phyloP scores from a whole-genome alignment of 2,329 filamentous ascomycete genomes.

The Pestalotiopsis sp. region DNA sequence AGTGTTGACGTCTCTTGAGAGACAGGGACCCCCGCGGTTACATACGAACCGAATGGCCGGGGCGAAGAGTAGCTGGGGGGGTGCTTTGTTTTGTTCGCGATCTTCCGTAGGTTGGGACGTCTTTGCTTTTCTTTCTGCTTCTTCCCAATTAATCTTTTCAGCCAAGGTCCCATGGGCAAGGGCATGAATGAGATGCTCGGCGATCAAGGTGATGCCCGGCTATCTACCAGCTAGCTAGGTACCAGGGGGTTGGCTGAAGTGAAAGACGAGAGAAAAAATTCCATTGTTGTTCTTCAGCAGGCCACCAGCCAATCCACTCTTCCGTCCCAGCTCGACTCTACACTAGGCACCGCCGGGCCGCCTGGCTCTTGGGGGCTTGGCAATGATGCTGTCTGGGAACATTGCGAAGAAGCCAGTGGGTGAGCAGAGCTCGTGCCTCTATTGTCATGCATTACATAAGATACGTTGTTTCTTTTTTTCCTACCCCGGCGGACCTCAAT shows the following conservation, averaged over 20 bases:
- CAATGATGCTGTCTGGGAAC: not conserved
- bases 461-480: not conserved
- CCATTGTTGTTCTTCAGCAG: not conserved
- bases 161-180: no score
- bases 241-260: not conserved
- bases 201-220: no score
- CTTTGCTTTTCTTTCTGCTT: no score
- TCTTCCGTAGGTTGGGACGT: no score
- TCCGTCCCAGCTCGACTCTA: not conserved
- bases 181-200: no score
- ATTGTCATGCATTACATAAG: slow-evolving; percentile 7
- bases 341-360: not conserved
- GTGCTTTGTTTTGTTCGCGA: no score
- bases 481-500: not conserved
- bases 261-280: not conserved
- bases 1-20: not conserved
- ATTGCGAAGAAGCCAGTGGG: not conserved
- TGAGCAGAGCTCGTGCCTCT: no score
- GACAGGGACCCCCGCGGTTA: no score
- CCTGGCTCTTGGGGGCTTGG: not conserved
- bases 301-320: not conserved
- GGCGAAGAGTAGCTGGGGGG: no score
- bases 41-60: no score
- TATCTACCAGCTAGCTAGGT: no score
- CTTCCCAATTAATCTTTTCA: no score